Evolutionary conservation across 176 grass and related monocot genomes (phyloP).

Genomic region (Cenchrus purpureus): DNA sequence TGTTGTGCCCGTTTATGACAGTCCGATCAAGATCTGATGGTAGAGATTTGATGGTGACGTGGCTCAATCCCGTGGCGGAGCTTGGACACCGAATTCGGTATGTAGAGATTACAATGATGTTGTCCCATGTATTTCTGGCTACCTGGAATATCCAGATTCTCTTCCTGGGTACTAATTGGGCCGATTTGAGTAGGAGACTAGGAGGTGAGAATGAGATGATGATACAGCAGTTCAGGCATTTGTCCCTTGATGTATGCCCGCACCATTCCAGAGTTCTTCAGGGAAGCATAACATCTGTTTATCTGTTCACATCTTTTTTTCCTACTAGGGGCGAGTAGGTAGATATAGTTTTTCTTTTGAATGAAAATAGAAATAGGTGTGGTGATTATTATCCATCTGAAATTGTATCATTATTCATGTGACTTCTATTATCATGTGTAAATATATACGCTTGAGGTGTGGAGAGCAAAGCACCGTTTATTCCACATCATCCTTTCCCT

Average conservation of each 20-base stretch:
- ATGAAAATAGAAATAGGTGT: constrained; percentile 38
- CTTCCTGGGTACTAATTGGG: constrained; percentile 28
- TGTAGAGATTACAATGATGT: not conserved
- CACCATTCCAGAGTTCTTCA: constrained; percentile 22
- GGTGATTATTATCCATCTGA: constrained; percentile 22
- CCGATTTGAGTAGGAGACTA: constrained; percentile 18
- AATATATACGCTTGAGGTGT: constrained; percentile 34
- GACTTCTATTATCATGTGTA: constrained; percentile 37
- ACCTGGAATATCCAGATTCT: constrained; percentile 36
- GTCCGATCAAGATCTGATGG: too few species aligned
- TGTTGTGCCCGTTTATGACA: too few species aligned
- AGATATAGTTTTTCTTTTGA: not conserved
- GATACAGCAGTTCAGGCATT: constrained; percentile 7
- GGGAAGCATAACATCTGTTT: constrained; percentile 40
- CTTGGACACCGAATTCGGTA: too few species aligned
- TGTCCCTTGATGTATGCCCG: constrained; percentile 25
- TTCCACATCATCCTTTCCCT: not conserved
- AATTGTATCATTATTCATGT: constrained; percentile 33
- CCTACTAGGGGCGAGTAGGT: constrained; percentile 26
- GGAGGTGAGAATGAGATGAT: constrained; percentile 23
- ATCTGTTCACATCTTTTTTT: constrained; percentile 42
- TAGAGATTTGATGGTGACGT: too few species aligned
- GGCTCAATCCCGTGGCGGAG: too few species aligned
- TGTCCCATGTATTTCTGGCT: constrained; percentile 25
- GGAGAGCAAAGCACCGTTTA: not conserved